Evolutionary conservation across 805 yeast species (phyloP), one percentile per base, ranked within the genome.

Genomic region (Brettanomyces custersianus): DNA sequence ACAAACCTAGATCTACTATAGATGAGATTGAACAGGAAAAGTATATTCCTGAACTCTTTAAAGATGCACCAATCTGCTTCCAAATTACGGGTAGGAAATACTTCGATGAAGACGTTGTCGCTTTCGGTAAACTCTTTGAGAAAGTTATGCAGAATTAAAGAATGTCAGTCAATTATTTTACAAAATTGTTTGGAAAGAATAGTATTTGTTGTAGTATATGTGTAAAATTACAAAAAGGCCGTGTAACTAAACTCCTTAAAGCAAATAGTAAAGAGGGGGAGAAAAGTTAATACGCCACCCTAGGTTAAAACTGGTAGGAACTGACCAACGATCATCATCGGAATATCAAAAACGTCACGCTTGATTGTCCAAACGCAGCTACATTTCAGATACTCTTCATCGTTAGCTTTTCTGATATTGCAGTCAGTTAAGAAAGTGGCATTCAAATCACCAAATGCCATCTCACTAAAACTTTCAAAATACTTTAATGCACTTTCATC

Each of bases 351-450:
- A 33, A 79, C 74, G 58, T 84, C 94, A 45, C 92, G 63, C 45
- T 81, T 81, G 12, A 84, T 85, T 0, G 94, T 84, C 87, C 92
- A 81, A 12, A 84, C 84, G 29, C 85, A 76, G 27, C 87, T 78
- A 47, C 87, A 82, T 40, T 74, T 74, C 29, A 56, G 46, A 44
- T 58, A 59, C 45, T 64, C 66, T 26, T 58, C 51, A 31, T 70
- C 57, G 22, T 47, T 47, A 2, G 64, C 64, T 38, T 58, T 60
- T 11, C 61, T 40, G 22, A 60, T 51, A 42, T 68, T 70, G 53
- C 77, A 71, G 43, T 64, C 66, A 2, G 79, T 73, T 31, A 66
- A 49, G 36, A 70, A 66, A 6, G 70, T 65, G 41, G 73, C 71
- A 44, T 70, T 73, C 36, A 73, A 60, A 48, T 71, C 74, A 4